These are phyloP conservation scores for Pythium aristosporum DNA, from an alignment of 352 stramenopile species.

Conservation along the genomic window DNA sequence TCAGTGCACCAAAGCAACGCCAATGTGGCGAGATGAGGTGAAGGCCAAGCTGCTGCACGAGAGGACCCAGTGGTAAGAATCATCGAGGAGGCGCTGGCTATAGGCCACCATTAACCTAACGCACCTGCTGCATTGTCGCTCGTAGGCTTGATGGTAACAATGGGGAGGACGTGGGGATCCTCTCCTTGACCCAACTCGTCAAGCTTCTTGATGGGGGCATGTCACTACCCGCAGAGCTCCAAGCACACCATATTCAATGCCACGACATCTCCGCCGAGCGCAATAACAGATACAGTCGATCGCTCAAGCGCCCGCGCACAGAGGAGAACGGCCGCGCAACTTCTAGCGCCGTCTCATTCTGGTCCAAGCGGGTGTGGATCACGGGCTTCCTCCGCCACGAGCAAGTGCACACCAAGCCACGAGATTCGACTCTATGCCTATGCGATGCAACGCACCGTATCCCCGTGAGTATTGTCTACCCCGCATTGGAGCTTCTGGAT, in stretches of 20 bases:
- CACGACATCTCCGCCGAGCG: constrained; percentile 9
- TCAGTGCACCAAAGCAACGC: background rate
- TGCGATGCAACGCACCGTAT: constrained; percentile 37
- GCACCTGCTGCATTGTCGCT: background rate
- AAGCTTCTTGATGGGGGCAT: background rate
- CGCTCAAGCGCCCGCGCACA: constrained; percentile 15
- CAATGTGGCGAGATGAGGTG: constrained; percentile 26
- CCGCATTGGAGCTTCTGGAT: constrained; percentile 34
- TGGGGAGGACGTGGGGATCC: constrained; percentile 14
- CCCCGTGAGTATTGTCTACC: constrained; percentile 39
- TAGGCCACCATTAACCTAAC: background rate
- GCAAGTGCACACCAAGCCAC: background rate
- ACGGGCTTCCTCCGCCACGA: constrained; percentile 45
- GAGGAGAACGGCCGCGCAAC: background rate
- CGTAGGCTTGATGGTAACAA: constrained; percentile 7
- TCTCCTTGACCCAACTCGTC: constrained; percentile 25
- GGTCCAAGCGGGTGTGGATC: constrained; percentile 40
- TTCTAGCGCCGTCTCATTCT: constrained; percentile 26
- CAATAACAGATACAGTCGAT: background rate
- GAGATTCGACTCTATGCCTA: constrained; percentile 23
- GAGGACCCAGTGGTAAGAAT: constrained; percentile 11
- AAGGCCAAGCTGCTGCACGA: constrained; percentile 14
- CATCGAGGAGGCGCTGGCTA: background rate
- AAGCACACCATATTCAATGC: background rate
- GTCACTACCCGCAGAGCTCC: constrained; percentile 4